Evolutionary conservation across 208 protist genomes (phyloP), one percentile per base, ranked within the genome.

Genomic region (Crithidia thermophila): DNA sequence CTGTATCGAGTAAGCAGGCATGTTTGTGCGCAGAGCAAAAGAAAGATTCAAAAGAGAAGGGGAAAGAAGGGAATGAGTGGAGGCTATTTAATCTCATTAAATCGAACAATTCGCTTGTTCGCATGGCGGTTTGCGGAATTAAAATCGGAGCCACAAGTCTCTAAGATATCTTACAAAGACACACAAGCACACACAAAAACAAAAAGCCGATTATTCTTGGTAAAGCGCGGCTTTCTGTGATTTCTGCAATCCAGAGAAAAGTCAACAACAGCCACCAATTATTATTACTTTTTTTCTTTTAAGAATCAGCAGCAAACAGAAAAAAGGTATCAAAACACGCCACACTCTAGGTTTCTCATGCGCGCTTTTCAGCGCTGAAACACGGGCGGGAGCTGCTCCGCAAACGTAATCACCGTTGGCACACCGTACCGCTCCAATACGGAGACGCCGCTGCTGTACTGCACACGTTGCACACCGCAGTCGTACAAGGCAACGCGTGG

Each of bases 381-480:
- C 0, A 79, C 69, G 20, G 69, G 56, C 3, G 85, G 85, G 0
- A 91, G 49, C n/a, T 57, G 57, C 3, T 49, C 20, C 10, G 82
- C 82, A 55, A 91, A 91, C 30, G 77, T 81, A 34, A 86, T 56
- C 18, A 91, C 52, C 8, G 77, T 67, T 9, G 65, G 71, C 16
- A 79, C 72, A 3, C 62, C 58, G 49, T 72, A 80, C 40, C 46
- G 46, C 50, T 75, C 50, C 11, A 75, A 55, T 9, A 91, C 74
- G 25, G 60, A 63, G n/a, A 28, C 30, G 28, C 79, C 79, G 51
- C 84, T 90, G 51, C 72, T 77, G 52, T 81, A 84, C 16, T 40
- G 10, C 34, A 90, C 70, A n/a, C 84, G 74, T 51, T 90, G 84
- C 42, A 23, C 25, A 14, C 39, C 8, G n/a, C 49, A 37, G 18